Evolutionary conservation across 2,329 filamentous ascomycete species (phyloP), one percentile per base, ranked within the genome.

Genomic region (Dothideomycetes sp.): DNA sequence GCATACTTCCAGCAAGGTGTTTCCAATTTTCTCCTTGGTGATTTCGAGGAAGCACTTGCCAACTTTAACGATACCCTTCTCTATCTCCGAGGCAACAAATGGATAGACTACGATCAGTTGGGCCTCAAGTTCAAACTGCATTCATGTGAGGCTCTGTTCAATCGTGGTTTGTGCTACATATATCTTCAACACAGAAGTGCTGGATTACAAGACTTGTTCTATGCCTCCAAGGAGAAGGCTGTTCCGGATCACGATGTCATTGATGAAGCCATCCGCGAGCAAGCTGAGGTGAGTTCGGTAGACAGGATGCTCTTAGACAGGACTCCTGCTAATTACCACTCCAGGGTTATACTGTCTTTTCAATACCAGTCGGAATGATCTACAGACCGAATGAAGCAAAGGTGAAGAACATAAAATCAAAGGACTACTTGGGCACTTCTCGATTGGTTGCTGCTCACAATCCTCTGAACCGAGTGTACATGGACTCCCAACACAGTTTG

Each of bases 1-100:
- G 89, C 91, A 45, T 96, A 96, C 62, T 98, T 98, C 62, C 91
- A 98, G 58, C 86, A 96, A 64, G 91, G 91, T 30, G 91, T 98
- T 13, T 96, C 91, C 41, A 98, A 96, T 61, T 98, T 98, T 63
- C 70, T 98, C 35, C 77, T 96, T 41, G 89, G 89, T 45, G 91
- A 98, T 59, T 96, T 96, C 53, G 88, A 96, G 61, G 91, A 96
- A 63, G 91, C 91, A 13, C 71, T 96, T 47, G 88, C 88, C 51
- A 96, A 96, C 65, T 98, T 98, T 73, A 98, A 98, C 68, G 91
- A 98, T 58, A 95, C 91, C 0, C 71, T 98, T 28, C 69, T 95
- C 29, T 96, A 96, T 63, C 74, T 98, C 32, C 78, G 91, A 56
- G 91, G 91, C 47, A 96, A 98, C 68, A 88, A 86, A 43, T 85